Evolutionary conservation across 2,329 filamentous ascomycete genomes (phyloP).

Genomic region (Hymenoscyphus linearis): DNA sequence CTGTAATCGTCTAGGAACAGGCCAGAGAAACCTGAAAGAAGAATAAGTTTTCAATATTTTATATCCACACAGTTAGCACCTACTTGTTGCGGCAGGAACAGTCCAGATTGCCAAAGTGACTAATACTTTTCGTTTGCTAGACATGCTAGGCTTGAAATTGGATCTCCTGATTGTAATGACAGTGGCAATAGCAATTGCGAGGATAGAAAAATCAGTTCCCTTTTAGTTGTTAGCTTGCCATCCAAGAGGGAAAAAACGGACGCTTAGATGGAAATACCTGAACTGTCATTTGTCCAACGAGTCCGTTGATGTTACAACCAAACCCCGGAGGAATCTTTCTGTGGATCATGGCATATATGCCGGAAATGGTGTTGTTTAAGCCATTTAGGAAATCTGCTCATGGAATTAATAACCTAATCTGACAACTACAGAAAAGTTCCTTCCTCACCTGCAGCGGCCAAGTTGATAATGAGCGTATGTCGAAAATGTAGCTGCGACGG

Average conservation of each 20-base stretch:
- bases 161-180: constrained; percentile 36
- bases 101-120: constrained; percentile 13
- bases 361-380: constrained; percentile 16
- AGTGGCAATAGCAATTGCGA: constrained; percentile 41
- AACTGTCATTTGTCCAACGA: constrained; percentile 41
- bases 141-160: constrained; percentile 31
- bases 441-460: constrained; percentile 17
- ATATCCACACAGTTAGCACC: background rate
- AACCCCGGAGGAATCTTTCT: constrained; percentile 15
- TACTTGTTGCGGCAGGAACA: constrained; percentile 14
- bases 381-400: background rate
- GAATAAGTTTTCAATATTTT: background rate
- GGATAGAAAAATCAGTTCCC: constrained; percentile 39
- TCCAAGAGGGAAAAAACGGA: background rate
- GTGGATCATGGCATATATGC: constrained; percentile 15
- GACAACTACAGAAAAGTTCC: constrained; percentile 6
- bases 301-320: constrained; percentile 40
- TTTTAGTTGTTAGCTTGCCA: background rate
- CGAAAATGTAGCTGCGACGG: constrained; percentile 21
- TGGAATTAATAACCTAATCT: background rate
- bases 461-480: constrained; percentile 22
- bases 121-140: constrained; percentile 3
- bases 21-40: constrained; percentile 9
- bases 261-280: constrained; percentile 26
- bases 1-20: constrained; percentile 11